A percentile compares a stretch with the other conserved stretches of the same genome.
These are phyloP conservation scores for Alternaria sp. DNA, from an alignment of 2,329 filamentous ascomycete genomes.

Conservation along the genomic window DNA sequence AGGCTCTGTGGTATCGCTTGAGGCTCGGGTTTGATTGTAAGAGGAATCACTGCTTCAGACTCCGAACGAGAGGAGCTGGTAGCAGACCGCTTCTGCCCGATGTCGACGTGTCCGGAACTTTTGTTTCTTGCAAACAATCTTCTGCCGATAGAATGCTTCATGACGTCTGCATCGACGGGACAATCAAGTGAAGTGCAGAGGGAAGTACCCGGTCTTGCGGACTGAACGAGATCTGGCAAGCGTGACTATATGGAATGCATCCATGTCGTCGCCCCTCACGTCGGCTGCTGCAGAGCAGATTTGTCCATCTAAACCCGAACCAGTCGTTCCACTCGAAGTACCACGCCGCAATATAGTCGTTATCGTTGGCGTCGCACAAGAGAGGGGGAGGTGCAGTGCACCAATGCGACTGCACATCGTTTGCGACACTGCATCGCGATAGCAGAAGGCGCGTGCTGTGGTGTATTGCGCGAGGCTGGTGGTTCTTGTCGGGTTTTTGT, in stretches of 20 bases:
- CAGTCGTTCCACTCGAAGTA: neutral
- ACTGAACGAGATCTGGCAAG: neutral
- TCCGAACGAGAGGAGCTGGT: neutral
- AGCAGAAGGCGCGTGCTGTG: neutral
- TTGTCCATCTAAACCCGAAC: neutral
- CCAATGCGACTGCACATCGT: neutral
- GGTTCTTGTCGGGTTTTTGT: neutral
- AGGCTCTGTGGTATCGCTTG: neutral
- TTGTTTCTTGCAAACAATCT: neutral
- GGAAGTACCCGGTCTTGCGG: neutral
- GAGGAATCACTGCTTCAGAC: neutral
- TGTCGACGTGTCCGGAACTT: neutral
- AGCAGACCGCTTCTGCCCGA: neutral
- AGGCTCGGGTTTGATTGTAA: neutral
- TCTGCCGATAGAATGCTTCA: neutral
- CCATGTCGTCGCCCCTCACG: neutral
- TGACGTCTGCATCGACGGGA: neutral
- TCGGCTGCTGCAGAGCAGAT: neutral
- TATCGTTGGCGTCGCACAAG: neutral
- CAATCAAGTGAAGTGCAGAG: neutral
- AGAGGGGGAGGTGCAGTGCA: neutral
- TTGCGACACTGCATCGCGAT: neutral
- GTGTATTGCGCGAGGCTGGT: neutral
- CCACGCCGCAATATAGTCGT: neutral
- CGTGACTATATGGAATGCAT: neutral